These are phyloP conservation scores for Dryas integrifolia DNA, from an alignment of 331 rosid species.

Conservation along the genomic window DNA sequence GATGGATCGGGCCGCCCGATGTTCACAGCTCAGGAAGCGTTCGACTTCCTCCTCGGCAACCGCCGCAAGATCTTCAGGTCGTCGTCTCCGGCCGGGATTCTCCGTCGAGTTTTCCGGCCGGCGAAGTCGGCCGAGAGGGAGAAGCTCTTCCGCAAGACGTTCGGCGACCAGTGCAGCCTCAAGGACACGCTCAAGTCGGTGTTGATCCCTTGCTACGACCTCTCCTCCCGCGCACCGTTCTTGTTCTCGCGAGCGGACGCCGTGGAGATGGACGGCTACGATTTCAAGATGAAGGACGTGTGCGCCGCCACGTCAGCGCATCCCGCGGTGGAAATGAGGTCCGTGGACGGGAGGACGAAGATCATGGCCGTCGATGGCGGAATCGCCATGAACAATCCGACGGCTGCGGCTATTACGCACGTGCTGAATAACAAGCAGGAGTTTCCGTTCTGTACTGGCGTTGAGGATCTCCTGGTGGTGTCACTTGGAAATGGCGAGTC, in stretches of 20 bases:
- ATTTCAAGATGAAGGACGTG: constrained; percentile 82
- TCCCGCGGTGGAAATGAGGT: constrained; percentile 43
- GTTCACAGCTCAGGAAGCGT: constrained; percentile 70
- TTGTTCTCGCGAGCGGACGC: constrained; percentile 98
- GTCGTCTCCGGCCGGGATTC: constrained; percentile 29
- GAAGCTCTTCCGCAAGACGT: constrained; percentile 59
- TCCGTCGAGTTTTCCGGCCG: constrained; percentile 47
- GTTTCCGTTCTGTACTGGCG: constrained; percentile 78
- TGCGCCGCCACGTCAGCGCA: constrained; percentile 69
- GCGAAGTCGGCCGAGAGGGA: constrained; percentile 48
- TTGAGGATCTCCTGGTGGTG: constrained; percentile 74
- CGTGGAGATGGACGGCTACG: constrained; percentile 80
- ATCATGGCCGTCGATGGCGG: constrained; percentile 80
- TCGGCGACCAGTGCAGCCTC: constrained; percentile 59
- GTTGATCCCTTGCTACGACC: constrained; percentile 90
- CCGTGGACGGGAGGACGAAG: constrained; percentile 67
- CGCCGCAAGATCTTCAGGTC: constrained; percentile 44
- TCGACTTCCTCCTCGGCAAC: constrained; percentile 52
- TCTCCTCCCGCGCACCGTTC: constrained; percentile 81
- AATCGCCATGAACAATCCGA: constrained; percentile 86
- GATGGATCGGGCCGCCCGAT: constrained; percentile 47
- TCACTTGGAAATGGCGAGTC: constrained; percentile 93
- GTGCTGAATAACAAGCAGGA: constrained; percentile 86
- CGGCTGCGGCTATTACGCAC: constrained; percentile 83
- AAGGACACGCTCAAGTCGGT: constrained; percentile 85